Evolutionary conservation across 1,139 yeast genomes (phyloP).

Genomic region (Geotrichum citri-aurantii): DNA sequence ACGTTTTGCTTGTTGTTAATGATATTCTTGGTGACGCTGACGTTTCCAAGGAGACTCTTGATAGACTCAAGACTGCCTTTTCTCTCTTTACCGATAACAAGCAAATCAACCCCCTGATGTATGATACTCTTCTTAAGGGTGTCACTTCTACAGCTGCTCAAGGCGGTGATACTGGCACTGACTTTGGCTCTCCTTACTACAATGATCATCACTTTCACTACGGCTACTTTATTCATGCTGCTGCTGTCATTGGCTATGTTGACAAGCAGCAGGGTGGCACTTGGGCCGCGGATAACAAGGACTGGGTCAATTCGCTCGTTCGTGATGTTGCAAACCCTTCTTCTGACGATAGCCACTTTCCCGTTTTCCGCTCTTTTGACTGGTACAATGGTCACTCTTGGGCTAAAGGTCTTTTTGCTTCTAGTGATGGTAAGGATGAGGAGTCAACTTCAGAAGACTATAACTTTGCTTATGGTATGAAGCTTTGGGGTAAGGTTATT

Average conservation of each 20-base stretch:
- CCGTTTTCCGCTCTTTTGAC: conserved; percentile 65
- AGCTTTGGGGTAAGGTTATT: conserved; percentile 63
- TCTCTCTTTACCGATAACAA: conserved; percentile 44
- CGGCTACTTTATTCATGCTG: conserved; percentile 67
- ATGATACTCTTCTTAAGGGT: conserved; percentile 64
- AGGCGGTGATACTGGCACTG: conserved; percentile 44
- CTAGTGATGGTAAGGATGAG: conserved; percentile 69
- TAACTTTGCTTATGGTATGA: conserved; percentile 68
- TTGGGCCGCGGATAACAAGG: conserved; percentile 59
- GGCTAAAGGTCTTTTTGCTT: conserved; percentile 67
- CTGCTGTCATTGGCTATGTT: conserved; percentile 60
- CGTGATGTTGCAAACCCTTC: conserved; percentile 69
- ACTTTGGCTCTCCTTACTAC: conserved; percentile 60
- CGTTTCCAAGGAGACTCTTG: conserved; percentile 37
- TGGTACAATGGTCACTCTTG: conserved; percentile 78
- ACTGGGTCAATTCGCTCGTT: conserved; percentile 53
- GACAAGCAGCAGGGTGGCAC: conserved; percentile 54
- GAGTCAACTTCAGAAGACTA: conserved; percentile 69
- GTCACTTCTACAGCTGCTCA: conserved; percentile 49
- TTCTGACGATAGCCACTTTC: conserved; percentile 51
- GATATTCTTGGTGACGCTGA: conserved; percentile 29
- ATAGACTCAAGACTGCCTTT: conserved; percentile 50
- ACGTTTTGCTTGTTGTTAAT: conserved; percentile 55
- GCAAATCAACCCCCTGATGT: conserved; percentile 56
- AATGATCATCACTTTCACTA: conserved; percentile 76